These are phyloP conservation scores for Salix suchowensis DNA, from an alignment of 345 rosid genomes.

Conservation along the genomic window DNA sequence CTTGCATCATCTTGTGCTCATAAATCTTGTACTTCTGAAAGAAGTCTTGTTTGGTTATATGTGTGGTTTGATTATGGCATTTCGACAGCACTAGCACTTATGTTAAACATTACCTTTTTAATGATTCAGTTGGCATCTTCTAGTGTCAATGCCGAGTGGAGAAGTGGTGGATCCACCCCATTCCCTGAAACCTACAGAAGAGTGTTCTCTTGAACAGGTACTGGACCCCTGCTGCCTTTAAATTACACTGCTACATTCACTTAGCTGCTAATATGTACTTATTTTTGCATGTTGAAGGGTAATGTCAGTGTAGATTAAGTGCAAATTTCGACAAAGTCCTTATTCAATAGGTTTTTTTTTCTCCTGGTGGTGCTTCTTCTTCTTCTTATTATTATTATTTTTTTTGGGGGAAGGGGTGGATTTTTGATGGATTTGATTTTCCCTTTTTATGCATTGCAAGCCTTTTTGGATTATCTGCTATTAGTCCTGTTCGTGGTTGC, in stretches of 20 bases:
- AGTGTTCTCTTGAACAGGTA: slow-evolving; percentile 62
- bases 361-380: not conserved
- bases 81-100: slow-evolving; percentile 1
- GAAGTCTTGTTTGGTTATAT: not conserved
- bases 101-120: slow-evolving; percentile 3
- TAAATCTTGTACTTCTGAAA: not conserved
- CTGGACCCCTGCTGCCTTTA: slow-evolving; percentile 7
- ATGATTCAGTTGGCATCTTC: slow-evolving; percentile 67
- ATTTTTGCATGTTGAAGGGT: too few relatives aligned
- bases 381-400: not conserved
- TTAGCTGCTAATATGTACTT: not conserved
- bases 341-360: not conserved
- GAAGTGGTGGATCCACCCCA: slow-evolving; percentile 65
- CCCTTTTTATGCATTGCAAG: too few relatives aligned
- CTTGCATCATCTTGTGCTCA: not conserved
- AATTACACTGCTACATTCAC: not conserved
- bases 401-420: too few relatives aligned
- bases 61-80: not conserved
- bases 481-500: too few relatives aligned
- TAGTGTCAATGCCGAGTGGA: slow-evolving; percentile 65
- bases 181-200: slow-evolving; percentile 64
- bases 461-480: too few relatives aligned
- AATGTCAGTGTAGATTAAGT: too few relatives aligned
- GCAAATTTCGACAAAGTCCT: too few relatives aligned
- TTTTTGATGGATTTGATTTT: too few relatives aligned